Conservation (phyloP, 1,284 basidiomycete species). For the Heliocybe sulcata region DNA sequence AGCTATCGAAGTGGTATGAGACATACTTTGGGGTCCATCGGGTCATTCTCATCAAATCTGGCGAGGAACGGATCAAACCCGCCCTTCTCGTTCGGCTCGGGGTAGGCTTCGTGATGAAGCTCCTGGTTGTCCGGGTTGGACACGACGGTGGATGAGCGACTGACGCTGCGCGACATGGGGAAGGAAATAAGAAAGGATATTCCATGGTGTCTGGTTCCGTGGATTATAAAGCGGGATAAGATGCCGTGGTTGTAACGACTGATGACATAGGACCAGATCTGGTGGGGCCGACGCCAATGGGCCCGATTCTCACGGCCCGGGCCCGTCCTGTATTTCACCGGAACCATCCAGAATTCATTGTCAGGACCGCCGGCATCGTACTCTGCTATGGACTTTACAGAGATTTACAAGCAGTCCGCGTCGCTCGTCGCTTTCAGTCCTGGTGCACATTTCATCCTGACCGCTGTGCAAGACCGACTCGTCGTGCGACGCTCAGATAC, state of each 20-base stretch:
- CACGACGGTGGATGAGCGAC: conserved; percentile 8
- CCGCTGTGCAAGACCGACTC: conserved; percentile 63
- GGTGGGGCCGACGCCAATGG: neutral
- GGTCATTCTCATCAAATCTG: conserved; percentile 27
- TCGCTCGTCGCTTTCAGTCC: conserved; percentile 65
- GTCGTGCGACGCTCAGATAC: conserved; percentile 71
- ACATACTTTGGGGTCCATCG: conserved; percentile 33
- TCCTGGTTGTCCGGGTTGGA: conserved; percentile 14
- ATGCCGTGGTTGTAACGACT: neutral
- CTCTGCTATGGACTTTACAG: conserved; percentile 56
- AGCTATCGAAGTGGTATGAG: no score
- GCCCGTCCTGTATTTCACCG: neutral
- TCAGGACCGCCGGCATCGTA: neutral
- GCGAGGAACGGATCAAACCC: conserved; percentile 30
- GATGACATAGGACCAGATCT: neutral
- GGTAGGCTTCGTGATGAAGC: conserved; percentile 18
- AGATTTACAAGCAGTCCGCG: conserved; percentile 68
- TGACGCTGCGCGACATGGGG: conserved; percentile 3
- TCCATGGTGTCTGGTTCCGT: neutral
- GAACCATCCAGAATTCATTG: neutral
- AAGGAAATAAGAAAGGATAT: neutral
- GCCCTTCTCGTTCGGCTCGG: conserved; percentile 18
- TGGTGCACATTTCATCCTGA: conserved; percentile 69
- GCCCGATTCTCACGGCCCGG: neutral
- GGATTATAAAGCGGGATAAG: neutral